Percentiles rank a stretch among this genome's conserved stretches.
Conservation (phyloP, 106 monocot genomes). For the Dioscorea dumetorum region DNA sequence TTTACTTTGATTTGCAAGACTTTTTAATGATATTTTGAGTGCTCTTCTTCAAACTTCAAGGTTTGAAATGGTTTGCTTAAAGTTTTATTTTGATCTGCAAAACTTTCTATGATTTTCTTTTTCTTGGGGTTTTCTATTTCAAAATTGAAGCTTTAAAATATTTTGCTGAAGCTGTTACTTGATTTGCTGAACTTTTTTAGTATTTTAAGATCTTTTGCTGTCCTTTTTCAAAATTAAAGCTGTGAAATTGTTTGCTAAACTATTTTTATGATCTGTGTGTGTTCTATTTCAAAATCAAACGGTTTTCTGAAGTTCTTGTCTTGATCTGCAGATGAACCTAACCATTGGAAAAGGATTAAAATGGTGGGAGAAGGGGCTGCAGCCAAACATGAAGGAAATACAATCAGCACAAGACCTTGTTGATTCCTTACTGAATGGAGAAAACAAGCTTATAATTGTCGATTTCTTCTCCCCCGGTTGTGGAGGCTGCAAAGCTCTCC, state of each 20-base stretch:
- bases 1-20: too few relatives aligned
- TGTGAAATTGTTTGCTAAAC: too few relatives aligned
- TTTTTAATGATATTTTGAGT: too few relatives aligned
- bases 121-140: too few relatives aligned
- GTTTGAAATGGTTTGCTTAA: neutral
- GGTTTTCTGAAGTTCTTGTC: neutral
- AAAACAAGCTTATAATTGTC: constrained; percentile 60
- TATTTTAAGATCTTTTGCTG: too few relatives aligned
- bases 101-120: too few relatives aligned
- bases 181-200: too few relatives aligned
- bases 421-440: constrained; percentile 53
- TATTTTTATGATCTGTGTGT: too few relatives aligned
- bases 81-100: neutral
- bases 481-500: constrained; percentile 79
- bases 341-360: constrained; percentile 42
- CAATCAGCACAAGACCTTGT: constrained; percentile 74
- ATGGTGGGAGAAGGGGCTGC: constrained; percentile 90
- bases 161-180: neutral
- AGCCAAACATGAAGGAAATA: constrained; percentile 90
- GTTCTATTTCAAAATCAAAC: too few relatives aligned
- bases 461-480: constrained; percentile 98
- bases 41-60: too few relatives aligned
- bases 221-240: too few relatives aligned
- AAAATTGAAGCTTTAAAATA: too few relatives aligned
- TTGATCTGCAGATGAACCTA: constrained; percentile 42